Evolutionary conservation across 805 yeast genomes (phyloP), one percentile per base, ranked within the genome.

Genomic region (Naumovozyma dairenensis): DNA sequence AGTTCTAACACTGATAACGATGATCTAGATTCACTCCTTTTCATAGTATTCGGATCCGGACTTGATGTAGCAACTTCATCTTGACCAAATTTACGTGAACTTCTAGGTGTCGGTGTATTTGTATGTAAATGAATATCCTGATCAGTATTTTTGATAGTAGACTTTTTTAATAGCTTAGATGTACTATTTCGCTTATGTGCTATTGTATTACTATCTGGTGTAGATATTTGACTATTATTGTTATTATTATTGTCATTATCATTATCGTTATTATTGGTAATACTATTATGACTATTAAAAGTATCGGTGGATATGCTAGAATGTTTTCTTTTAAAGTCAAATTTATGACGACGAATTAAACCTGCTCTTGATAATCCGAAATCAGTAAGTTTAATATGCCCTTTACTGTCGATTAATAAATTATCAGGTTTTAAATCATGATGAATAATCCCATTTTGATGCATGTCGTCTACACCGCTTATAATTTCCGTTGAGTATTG

Each of bases 351-450:
- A 25, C 85, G 80, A 24, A 85, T 72, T 28, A 87, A 71, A 20
- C 96, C 96, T 67, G 86, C 77, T 52, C 94, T 67, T 6, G 94
- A 82, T 28, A 92, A 67, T 1, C 98, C 99, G 64, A 92, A 92
- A 60, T 92, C 98, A 1, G 96, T 87, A 40, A 93, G 62, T 57
- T 92, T 92, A 40, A 92, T 57, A 60, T 92, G 98, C 0, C 99
- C 99, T 22, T 65, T 63, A 34, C 73, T 65, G 53, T 87, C 97
- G 43, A 92, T 86, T 43, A 92, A 65, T 22, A 92, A 57, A 48
- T 92, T 92, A 52, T 92, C 98, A 0, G 98, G 98, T 54, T 92
- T 92, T 51, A 92, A 65, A 57, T 92, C 99, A 48, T 96, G 77
- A 59, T 92, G 98, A 35, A 92, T 81, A 32, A 93, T 84, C 0